These are phyloP conservation scores for Middelhovenomyces tepae DNA, from an alignment of 805 yeast genomes.

Conservation along the genomic window DNA sequence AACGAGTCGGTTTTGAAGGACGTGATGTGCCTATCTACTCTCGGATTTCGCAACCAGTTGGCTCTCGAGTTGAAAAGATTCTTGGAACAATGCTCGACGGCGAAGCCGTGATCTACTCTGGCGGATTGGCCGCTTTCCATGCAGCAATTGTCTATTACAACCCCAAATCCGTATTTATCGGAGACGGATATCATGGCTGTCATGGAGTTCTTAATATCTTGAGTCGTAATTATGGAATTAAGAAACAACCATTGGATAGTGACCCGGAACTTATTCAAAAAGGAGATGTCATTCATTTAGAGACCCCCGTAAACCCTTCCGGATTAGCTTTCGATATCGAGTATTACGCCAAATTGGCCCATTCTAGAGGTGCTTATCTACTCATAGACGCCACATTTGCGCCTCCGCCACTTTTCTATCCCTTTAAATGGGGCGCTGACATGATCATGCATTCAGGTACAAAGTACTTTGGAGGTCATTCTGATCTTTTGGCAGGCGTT, in stretches of 20 bases:
- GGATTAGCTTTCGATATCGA: slow-evolving; percentile 58
- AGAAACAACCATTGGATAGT: slow-evolving; percentile 21
- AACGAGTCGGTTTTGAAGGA: slow-evolving; percentile 26
- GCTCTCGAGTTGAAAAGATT: slow-evolving; percentile 56
- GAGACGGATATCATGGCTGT: slow-evolving; percentile 80
- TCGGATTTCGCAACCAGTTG: slow-evolving; percentile 65
- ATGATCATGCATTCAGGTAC: slow-evolving; percentile 90
- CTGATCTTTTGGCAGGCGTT: slow-evolving; percentile 79
- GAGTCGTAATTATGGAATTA: slow-evolving; percentile 46
- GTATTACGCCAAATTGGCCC: slow-evolving; percentile 61
- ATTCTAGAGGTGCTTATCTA: slow-evolving; percentile 63
- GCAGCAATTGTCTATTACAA: slow-evolving; percentile 62
- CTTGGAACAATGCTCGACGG: slow-evolving; percentile 53
- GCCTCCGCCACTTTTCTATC: slow-evolving; percentile 81
- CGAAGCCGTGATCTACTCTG: slow-evolving; percentile 59
- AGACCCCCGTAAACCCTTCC: slow-evolving; percentile 82
- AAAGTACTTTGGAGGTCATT: slow-evolving; percentile 92
- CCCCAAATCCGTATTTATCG: slow-evolving; percentile 69
- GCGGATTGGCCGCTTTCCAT: slow-evolving; percentile 75
- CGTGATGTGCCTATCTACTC: slow-evolving; percentile 45
- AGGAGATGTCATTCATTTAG: slow-evolving; percentile 77
- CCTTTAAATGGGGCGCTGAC: slow-evolving; percentile 79
- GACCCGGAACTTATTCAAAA: slow-evolving; percentile 39
- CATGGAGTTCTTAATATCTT: slow-evolving; percentile 60
- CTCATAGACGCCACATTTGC: slow-evolving; percentile 85